Evolutionary conservation across 1,284 basidiomycete species (phyloP), one percentile per base, ranked within the genome.

Genomic region (Phellinidium pouzarii): DNA sequence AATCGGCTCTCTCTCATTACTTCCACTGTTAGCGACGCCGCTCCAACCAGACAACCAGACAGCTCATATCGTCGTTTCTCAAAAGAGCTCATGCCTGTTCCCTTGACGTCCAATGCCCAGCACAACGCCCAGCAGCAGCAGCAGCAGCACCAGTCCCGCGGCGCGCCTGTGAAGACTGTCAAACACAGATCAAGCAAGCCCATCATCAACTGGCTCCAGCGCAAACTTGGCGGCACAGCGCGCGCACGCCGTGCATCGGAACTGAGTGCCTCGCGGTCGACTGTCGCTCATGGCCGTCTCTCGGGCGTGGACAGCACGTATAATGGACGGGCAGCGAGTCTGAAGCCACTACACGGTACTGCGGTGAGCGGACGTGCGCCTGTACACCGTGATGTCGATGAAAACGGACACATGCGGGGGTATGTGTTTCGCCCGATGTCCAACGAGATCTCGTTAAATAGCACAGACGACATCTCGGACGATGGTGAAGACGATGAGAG

Each of bases 191-290:
- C 84, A 12, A 84, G 87, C 64, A 91, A 92, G 66, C 91, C 91
- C 2, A 84, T 94, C 60, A 85, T 94, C 62, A 89, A 91, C 60
- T 94, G 91, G 91, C 83, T 94, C 59, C 86, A 91, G 59, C 82
- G 90, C 59, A 94, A 94, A 67, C 74, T 94, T 14, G 82, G 78
- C 20, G 85, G 86, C 14, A 77, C 80, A 12, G 80, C 74, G 27
- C 82, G 78, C 58, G 59, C 70, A 22, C 69, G 77, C 56, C 66
- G 76, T 26, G 67, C 67, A 3, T 68, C 71, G 3, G 72, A 77
- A 26, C 43, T 41, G 29, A 40, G 20, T 25, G 29, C 46, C 19
- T 9, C 23, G 11, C 45, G 41, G 23, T 44, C 43, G 19, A 27
- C 40, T 41, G 50, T 45, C 44, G 43, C 37, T 12, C 34, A 27